Conservation (phyloP, 352 stramenopile genomes). For the Pythium myriotylum region DNA sequence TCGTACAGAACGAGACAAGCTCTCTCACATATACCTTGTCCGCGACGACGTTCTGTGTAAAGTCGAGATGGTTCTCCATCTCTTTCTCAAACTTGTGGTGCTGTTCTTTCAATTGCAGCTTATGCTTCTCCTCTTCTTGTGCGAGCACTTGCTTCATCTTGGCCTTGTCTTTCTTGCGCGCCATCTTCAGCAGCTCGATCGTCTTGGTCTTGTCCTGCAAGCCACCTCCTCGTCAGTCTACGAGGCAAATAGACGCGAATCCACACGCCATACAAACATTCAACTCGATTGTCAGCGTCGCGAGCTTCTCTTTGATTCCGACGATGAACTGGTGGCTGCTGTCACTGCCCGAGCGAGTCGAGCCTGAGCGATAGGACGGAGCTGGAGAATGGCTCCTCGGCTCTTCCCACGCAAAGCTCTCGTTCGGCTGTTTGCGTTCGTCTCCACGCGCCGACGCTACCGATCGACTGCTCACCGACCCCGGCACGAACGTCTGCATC, state of each 20-base stretch:
- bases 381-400: slow-evolving; percentile 26
- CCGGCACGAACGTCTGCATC: slow-evolving; percentile 34
- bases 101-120: slow-evolving; percentile 58
- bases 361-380: slow-evolving; percentile 37
- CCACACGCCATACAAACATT: slow-evolving; percentile 66
- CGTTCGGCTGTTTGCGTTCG: slow-evolving; percentile 17
- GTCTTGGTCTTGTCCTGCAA: slow-evolving; percentile 82
- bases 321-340: slow-evolving; percentile 62
- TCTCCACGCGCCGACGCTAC: slow-evolving; percentile 10
- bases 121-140: slow-evolving; percentile 50
- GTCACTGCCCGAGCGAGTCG: slow-evolving; percentile 30
- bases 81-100: slow-evolving; percentile 71
- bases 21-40: slow-evolving; percentile 55
- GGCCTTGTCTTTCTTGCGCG: slow-evolving; percentile 72
- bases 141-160: slow-evolving; percentile 61
- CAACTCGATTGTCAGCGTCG: slow-evolving; percentile 77
- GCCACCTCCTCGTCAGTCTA: too few relatives aligned
- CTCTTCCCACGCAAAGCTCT: slow-evolving; percentile 43
- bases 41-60: slow-evolving; percentile 70
- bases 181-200: slow-evolving; percentile 77
- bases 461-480: slow-evolving; percentile 17
- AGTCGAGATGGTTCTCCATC: slow-evolving; percentile 80
- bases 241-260: too few relatives aligned
- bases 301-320: slow-evolving; percentile 80
- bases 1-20: not conserved